A percentile compares a stretch with the other conserved stretches of the same genome.
These are phyloP conservation scores for Trametes hirsuta DNA, from an alignment of 1,284 basidiomycete genomes.

Conservation along the genomic window DNA sequence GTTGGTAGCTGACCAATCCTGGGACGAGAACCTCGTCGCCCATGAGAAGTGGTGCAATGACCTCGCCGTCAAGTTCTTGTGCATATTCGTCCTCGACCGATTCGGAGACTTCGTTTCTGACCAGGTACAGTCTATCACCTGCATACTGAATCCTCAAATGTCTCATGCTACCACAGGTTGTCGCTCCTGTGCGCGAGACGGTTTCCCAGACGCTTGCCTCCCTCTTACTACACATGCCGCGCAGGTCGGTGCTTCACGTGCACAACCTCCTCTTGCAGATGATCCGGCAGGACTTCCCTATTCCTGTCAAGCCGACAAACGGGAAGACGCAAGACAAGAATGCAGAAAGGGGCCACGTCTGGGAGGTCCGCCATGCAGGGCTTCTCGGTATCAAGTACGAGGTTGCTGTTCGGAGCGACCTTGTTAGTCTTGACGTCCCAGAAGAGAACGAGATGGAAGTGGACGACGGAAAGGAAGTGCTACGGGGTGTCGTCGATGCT, in stretches of 20 bases:
- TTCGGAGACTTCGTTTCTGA: constrained; percentile 99
- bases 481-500: constrained; percentile 84
- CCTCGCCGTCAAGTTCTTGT: constrained; percentile 85
- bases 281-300: constrained; percentile 84
- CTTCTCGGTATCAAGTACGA: constrained; percentile 97
- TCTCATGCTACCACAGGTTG: constrained; percentile 56
- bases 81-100: constrained; percentile 93
- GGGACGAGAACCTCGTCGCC: constrained; percentile 60
- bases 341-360: constrained; percentile 71
- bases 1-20: constrained; percentile 25
- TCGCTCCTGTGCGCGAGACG: constrained; percentile 96
- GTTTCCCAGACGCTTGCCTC: constrained; percentile 95
- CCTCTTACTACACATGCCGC: constrained; percentile 85
- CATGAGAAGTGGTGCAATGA: constrained; percentile 92
- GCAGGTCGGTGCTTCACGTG: constrained; percentile 76
- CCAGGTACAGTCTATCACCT: constrained; percentile 49
- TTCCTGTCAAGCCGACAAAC: constrained; percentile 45
- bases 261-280: constrained; percentile 88
- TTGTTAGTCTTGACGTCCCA: constrained; percentile 55
- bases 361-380: constrained; percentile 98
- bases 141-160: neutral
- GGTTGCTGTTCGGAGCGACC: constrained; percentile 88
- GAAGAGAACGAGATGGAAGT: constrained; percentile 22
- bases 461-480: constrained; percentile 51
- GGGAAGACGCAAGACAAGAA: constrained; percentile 32